Conservation (phyloP, 306 rosid genomes). For the Oemleria cerasiformis region DNA sequence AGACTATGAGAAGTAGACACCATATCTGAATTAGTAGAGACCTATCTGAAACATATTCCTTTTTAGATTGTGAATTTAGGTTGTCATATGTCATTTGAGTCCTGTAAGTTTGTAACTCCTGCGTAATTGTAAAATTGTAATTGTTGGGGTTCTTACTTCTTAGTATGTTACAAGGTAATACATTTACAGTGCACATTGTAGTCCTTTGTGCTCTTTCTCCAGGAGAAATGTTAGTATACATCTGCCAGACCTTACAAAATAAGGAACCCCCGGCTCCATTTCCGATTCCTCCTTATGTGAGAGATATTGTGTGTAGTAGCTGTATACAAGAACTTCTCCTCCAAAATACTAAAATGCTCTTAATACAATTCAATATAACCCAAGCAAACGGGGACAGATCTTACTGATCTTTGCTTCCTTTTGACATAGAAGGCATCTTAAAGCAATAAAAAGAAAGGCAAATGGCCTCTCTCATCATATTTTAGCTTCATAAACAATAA, state of each 20-base stretch:
- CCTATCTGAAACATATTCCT: constrained; percentile 1
- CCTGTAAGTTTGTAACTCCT: constrained; percentile 25
- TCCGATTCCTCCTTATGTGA: neutral
- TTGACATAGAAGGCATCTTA: constrained; percentile 23
- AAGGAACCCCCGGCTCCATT: too few relatives aligned
- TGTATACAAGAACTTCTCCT: neutral
- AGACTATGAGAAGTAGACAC: constrained; percentile 7
- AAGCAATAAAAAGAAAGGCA: neutral
- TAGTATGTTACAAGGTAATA: constrained; percentile 13
- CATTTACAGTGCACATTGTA: constrained; percentile 21
- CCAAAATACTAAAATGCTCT: neutral
- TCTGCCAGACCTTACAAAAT: too few relatives aligned
- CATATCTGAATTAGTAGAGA: neutral
- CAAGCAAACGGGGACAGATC: neutral
- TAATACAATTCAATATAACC: neutral
- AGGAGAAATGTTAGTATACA: neutral
- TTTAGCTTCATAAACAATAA: constrained; percentile 1
- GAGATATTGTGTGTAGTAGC: neutral
- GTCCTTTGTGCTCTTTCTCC: neutral
- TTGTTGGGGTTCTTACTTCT: constrained; percentile 19
- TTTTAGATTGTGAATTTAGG: constrained; percentile 17
- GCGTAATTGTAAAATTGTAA: constrained; percentile 22
- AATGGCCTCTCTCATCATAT: neutral
- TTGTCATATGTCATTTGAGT: constrained; percentile 20
- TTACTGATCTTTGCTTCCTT: constrained; percentile 15